A percentile compares a stretch with the other conserved stretches of the same genome.
Conservation (phyloP, 257 asterid species). For the Solanum infundibuliforme region DNA sequence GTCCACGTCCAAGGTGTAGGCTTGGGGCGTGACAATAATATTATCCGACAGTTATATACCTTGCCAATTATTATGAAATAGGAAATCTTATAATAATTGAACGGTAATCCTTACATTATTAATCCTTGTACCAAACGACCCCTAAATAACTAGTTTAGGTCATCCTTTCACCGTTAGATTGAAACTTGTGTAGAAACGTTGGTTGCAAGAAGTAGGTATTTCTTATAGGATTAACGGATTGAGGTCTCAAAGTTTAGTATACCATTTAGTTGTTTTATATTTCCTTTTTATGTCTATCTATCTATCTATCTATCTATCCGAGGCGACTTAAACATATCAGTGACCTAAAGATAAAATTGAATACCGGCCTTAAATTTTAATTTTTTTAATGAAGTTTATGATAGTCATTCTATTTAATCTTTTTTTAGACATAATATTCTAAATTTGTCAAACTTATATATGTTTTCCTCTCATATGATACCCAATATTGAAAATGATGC, state of each 20-base stretch:
- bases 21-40: no score
- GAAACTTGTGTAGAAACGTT: neutral
- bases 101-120: neutral
- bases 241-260: neutral
- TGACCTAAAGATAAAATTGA: neutral
- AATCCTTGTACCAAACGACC: neutral
- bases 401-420: neutral
- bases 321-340: neutral
- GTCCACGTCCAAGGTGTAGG: neutral
- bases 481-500: neutral
- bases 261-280: no score
- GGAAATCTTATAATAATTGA: no score
- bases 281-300: no score
- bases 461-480: no score
- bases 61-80: neutral
- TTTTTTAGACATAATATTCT: neutral
- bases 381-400: neutral
- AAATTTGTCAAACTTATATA: no score
- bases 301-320: neutral
- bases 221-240: neutral
- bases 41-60: no score
- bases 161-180: neutral
- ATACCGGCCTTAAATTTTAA: neutral
- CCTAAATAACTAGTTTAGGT: neutral
- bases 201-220: neutral